These are phyloP conservation scores for Arthrinium puccinioides DNA, from an alignment of 2,329 filamentous ascomycete species.

Conservation along the genomic window DNA sequence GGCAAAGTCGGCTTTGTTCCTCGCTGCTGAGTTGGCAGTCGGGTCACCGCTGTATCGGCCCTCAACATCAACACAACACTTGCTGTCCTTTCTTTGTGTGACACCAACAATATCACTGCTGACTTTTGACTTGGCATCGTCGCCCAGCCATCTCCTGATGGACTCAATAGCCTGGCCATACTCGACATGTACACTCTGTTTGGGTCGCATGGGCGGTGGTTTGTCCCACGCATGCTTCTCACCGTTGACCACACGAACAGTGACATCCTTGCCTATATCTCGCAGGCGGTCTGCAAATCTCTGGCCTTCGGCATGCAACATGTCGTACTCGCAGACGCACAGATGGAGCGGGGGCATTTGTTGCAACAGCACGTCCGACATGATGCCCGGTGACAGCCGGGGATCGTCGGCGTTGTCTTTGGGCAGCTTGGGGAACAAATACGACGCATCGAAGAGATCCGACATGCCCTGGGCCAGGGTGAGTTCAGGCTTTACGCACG, in stretches of 20 bases:
- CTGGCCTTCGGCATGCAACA: slow-evolving; percentile 20
- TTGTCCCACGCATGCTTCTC: slow-evolving; percentile 44
- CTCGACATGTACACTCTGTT: slow-evolving; percentile 36
- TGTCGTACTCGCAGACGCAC: slow-evolving; percentile 22
- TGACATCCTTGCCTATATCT: slow-evolving; percentile 21
- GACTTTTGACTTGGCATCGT: neutral
- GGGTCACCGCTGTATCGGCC: too few species aligned
- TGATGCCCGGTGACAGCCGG: slow-evolving; percentile 40
- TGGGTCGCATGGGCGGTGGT: slow-evolving; percentile 34
- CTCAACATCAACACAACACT: too few species aligned
- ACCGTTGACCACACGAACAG: slow-evolving; percentile 34
- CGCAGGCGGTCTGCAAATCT: slow-evolving; percentile 14
- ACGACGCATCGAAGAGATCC: slow-evolving; percentile 55
- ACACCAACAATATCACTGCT: too few species aligned
- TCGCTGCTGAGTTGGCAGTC: too few species aligned
- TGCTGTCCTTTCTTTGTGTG: too few species aligned
- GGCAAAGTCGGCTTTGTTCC: too few species aligned
- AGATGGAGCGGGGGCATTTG: slow-evolving; percentile 17
- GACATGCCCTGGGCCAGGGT: slow-evolving; percentile 51
- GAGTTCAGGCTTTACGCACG: slow-evolving; percentile 46
- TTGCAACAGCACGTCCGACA: slow-evolving; percentile 16
- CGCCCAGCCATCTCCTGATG: slow-evolving; percentile 29
- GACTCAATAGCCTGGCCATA: slow-evolving; percentile 35
- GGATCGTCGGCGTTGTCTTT: slow-evolving; percentile 37
- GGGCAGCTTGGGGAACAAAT: slow-evolving; percentile 44